A percentile compares a stretch with the other conserved stretches of the same genome.
These are phyloP conservation scores for Dittrichia graveolens DNA, from an alignment of 129 eudicot genomes.

Conservation along the genomic window DNA sequence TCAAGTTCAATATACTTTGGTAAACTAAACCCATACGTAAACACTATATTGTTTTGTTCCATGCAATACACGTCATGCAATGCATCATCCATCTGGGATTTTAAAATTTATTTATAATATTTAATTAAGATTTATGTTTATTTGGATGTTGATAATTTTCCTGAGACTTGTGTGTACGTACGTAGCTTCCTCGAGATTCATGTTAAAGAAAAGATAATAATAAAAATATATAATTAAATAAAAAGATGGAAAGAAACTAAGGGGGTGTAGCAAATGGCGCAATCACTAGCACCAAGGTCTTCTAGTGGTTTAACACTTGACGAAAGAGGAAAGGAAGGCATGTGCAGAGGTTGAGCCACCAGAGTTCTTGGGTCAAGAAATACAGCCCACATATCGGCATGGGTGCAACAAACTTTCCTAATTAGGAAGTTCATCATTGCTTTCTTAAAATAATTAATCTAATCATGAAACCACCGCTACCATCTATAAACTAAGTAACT, in stretches of 20 bases:
- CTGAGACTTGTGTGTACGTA: slow-evolving; percentile 11
- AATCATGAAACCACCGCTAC: slow-evolving; percentile 43
- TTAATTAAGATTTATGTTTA: not conserved
- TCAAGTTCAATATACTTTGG: too few species aligned
- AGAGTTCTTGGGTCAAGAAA: slow-evolving; percentile 36
- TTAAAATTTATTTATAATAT: not conserved
- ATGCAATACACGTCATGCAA: slow-evolving; percentile 35
- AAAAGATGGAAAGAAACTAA: too few species aligned
- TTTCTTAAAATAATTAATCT: slow-evolving; percentile 14
- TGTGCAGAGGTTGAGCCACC: slow-evolving; percentile 41
- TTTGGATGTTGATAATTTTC: not conserved
- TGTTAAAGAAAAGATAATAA: slow-evolving; percentile 28
- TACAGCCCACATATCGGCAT: slow-evolving; percentile 30
- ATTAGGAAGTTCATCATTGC: slow-evolving; percentile 43
- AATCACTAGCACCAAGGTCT: slow-evolving; percentile 51
- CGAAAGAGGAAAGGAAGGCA: slow-evolving; percentile 34
- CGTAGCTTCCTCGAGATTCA: slow-evolving; percentile 73
- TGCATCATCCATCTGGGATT: slow-evolving; percentile 30
- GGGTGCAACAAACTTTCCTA: slow-evolving; percentile 41
- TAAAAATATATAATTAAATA: not conserved
- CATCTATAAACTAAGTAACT: slow-evolving; percentile 36
- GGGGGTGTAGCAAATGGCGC: not conserved
- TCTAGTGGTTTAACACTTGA: not conserved
- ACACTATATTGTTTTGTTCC: not conserved
- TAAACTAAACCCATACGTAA: too few species aligned